A percentile compares a stretch with the other conserved stretches of the same genome.
Evolutionary conservation across 1,284 basidiomycete species (phyloP).

Genomic region (Neolentinus lepideus): DNA sequence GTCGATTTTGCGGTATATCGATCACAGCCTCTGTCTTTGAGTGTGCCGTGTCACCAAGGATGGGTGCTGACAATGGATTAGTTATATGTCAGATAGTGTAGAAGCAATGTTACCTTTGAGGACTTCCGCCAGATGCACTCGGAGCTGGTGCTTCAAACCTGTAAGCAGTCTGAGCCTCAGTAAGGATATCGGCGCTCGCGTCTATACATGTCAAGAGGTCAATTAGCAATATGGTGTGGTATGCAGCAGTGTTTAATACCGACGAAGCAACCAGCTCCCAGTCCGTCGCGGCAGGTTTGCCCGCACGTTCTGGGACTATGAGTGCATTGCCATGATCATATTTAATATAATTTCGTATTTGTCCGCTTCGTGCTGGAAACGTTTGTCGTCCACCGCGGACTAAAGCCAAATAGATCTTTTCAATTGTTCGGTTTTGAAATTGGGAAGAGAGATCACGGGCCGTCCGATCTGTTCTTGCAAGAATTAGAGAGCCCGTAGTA

Average conservation of each 20-base stretch:
- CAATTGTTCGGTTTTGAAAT: constrained; percentile 37
- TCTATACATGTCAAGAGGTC: no score
- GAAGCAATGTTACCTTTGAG: constrained; percentile 37
- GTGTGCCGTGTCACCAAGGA: constrained; percentile 53
- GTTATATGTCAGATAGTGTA: no score
- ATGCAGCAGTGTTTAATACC: constrained; percentile 18
- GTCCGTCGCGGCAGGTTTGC: constrained; percentile 40
- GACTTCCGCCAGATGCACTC: constrained; percentile 49
- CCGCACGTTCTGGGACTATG: constrained; percentile 17
- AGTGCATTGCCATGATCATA: constrained; percentile 39
- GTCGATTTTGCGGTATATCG: constrained; percentile 32
- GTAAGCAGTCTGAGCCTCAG: constrained; percentile 50
- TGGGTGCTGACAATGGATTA: constrained; percentile 38
- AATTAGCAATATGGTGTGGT: no score
- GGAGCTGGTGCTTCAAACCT: constrained; percentile 68
- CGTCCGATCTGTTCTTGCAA: constrained; percentile 38
- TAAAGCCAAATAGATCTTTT: constrained; percentile 63
- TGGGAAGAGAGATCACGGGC: constrained; percentile 48
- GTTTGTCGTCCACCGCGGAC: constrained; percentile 46
- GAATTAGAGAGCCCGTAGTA: constrained; percentile 56
- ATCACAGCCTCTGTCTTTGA: constrained; percentile 28
- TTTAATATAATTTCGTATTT: constrained; percentile 36
- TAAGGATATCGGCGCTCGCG: constrained; percentile 47
- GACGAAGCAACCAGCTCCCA: constrained; percentile 59
- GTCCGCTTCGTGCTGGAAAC: constrained; percentile 33